Evolutionary conservation across 2,329 filamentous ascomycete genomes (phyloP).

Genomic region (Aspergillus eucalypticola): DNA sequence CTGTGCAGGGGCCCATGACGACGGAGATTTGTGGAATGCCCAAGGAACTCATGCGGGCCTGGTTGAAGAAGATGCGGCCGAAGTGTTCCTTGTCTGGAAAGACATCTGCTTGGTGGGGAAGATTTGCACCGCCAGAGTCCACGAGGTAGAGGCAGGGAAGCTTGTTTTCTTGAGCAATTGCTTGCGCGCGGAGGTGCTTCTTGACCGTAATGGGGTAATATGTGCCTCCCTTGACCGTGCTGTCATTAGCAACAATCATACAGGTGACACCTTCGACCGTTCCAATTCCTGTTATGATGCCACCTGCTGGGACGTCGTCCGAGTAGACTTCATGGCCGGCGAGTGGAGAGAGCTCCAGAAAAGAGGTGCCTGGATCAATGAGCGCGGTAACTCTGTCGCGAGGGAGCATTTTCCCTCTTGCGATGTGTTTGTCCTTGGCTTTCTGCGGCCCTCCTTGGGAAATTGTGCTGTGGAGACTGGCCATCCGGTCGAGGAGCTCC

Average conservation of each 20-base stretch:
- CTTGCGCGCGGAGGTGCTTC: conserved; percentile 91
- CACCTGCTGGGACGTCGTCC: conserved; percentile 83
- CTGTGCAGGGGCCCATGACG: conserved; percentile 96
- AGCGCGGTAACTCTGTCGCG: conserved; percentile 84
- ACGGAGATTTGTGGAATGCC: conserved; percentile 93
- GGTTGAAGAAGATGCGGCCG: conserved; percentile 96
- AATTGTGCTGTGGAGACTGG: conserved; percentile 68
- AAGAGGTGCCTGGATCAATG: conserved; percentile 84
- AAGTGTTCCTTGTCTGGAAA: conserved; percentile 96
- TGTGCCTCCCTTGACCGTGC: conserved; percentile 94
- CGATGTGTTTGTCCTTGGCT: conserved; percentile 82
- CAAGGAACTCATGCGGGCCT: conserved; percentile 84
- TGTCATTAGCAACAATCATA: conserved; percentile 93
- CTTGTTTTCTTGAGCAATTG: conserved; percentile 83
- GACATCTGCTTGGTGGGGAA: conserved; percentile 92
- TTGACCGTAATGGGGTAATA: conserved; percentile 98
- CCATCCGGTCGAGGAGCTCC: conserved; percentile 68
- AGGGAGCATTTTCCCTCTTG: conserved; percentile 90
- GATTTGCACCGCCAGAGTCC: conserved; percentile 91
- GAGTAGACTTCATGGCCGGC: conserved; percentile 86
- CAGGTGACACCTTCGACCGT: conserved; percentile 88
- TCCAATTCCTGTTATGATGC: conserved; percentile 90
- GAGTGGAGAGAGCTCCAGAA: conserved; percentile 90
- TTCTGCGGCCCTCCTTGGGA: conserved; percentile 77
- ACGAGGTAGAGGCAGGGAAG: conserved; percentile 90